Evolutionary conservation across 768 basidiomycete species (phyloP).

Genomic region (Pleurotus salmoneostramineus): DNA sequence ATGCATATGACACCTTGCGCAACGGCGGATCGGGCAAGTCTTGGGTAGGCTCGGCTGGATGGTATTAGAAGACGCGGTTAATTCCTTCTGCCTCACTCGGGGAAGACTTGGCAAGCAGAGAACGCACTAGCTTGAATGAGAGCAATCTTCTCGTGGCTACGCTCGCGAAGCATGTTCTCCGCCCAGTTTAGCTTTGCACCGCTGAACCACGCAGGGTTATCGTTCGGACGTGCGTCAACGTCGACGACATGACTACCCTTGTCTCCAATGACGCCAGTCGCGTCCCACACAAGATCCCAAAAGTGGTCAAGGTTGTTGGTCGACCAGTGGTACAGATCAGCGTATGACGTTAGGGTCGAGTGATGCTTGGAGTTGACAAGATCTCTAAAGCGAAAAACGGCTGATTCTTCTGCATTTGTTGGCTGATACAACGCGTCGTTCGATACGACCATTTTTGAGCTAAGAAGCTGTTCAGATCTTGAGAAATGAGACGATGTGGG

Average conservation of each 20-base stretch:
- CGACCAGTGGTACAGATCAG: slow-evolving; percentile 69
- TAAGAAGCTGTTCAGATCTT: not conserved
- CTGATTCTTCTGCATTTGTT: slow-evolving; percentile 33
- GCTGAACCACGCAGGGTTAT: slow-evolving; percentile 70
- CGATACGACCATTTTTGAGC: not conserved
- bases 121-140: slow-evolving; percentile 68
- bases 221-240: slow-evolving; percentile 42
- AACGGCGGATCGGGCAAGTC: slow-evolving; percentile 38
- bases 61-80: slow-evolving; percentile 7
- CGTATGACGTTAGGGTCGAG: slow-evolving; percentile 47
- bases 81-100: slow-evolving; percentile 5
- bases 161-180: slow-evolving; percentile 70
- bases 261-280: slow-evolving; percentile 52
- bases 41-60: slow-evolving; percentile 58
- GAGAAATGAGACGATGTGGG: not conserved
- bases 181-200: slow-evolving; percentile 73
- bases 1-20: slow-evolving; percentile 47
- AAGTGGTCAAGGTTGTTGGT: slow-evolving; percentile 54
- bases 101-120: slow-evolving; percentile 8
- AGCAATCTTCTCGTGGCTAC: slow-evolving; percentile 54
- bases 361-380: slow-evolving; percentile 45
- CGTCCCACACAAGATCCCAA: slow-evolving; percentile 76
- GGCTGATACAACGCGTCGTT: slow-evolving; percentile 40
- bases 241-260: slow-evolving; percentile 64
- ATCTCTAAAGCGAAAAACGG: slow-evolving; percentile 44